phyloP scores from a whole-genome alignment of 768 basidiomycete species.

The Agaricus blazei region DNA sequence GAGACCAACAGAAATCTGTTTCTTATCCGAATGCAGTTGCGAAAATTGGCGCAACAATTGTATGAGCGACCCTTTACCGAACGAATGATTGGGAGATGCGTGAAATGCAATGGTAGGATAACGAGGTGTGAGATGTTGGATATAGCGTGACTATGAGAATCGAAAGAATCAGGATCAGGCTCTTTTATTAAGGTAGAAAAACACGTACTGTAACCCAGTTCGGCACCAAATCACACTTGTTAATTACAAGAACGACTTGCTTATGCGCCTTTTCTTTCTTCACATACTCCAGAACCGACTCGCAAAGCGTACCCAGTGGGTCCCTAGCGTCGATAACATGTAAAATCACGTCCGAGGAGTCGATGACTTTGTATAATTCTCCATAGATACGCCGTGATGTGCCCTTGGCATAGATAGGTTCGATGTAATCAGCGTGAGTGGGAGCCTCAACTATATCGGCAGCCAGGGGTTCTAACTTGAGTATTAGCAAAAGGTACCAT shows the following conservation, averaged over 20 bases:
- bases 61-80: slow-evolving; percentile 97
- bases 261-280: slow-evolving; percentile 97
- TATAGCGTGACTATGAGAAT: slow-evolving; percentile 76
- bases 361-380: slow-evolving; percentile 98
- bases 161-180: background rate
- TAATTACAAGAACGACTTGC: slow-evolving; percentile 92
- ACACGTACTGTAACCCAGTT: slow-evolving; percentile 90
- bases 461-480: slow-evolving; percentile 37
- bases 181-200: slow-evolving; percentile 13
- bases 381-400: slow-evolving; percentile 96
- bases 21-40: slow-evolving; percentile 96
- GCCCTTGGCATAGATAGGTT: slow-evolving; percentile 93
- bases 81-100: slow-evolving; percentile 97
- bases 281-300: slow-evolving; percentile 88
- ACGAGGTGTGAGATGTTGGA: slow-evolving; percentile 89
- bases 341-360: slow-evolving; percentile 94
- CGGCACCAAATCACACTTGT: slow-evolving; percentile 98
- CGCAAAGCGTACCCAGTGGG: slow-evolving; percentile 92
- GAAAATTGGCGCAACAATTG: slow-evolving; percentile 96
- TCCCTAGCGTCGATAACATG: slow-evolving; percentile 96
- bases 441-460: slow-evolving; percentile 46
- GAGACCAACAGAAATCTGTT: slow-evolving; percentile 97
- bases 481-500: background rate
- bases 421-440: slow-evolving; percentile 76
- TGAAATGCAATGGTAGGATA: slow-evolving; percentile 98